These are phyloP conservation scores for Oligophagozyma castellii DNA, from an alignment of 1,139 yeast species.

Conservation along the genomic window DNA sequence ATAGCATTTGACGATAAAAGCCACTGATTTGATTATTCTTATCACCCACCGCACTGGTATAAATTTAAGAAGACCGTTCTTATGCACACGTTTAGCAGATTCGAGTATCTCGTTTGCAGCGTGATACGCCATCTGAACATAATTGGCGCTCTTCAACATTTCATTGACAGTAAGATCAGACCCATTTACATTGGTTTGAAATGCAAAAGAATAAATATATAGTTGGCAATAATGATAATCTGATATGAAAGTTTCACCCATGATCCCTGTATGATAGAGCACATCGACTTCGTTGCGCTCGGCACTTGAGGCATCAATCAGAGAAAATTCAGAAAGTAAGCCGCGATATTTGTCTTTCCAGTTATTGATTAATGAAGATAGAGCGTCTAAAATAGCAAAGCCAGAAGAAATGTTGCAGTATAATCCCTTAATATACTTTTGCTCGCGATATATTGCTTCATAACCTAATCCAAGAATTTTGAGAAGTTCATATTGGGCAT, in stretches of 20 bases:
- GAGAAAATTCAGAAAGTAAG: slow-evolving; percentile 25
- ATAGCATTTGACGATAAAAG: slow-evolving; percentile 78
- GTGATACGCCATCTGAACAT: slow-evolving; percentile 66
- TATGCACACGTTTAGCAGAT: slow-evolving; percentile 59
- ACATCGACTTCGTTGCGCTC: slow-evolving; percentile 25
- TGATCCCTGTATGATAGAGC: slow-evolving; percentile 40
- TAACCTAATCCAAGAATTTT: slow-evolving; percentile 75
- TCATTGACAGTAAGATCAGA: slow-evolving; percentile 45
- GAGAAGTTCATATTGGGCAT: slow-evolving; percentile 65
- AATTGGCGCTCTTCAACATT: slow-evolving; percentile 58
- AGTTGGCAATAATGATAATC: slow-evolving; percentile 77
- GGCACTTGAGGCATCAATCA: slow-evolving; percentile 18
- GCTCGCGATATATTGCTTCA: slow-evolving; percentile 63
- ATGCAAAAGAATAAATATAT: slow-evolving; percentile 71
- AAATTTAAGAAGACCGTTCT: slow-evolving; percentile 46
- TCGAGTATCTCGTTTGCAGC: slow-evolving; percentile 74
- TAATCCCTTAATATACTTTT: slow-evolving; percentile 29
- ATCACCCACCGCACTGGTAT: slow-evolving; percentile 92
- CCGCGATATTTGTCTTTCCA: slow-evolving; percentile 60
- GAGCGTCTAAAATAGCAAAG: slow-evolving; percentile 53
- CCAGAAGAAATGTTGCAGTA: slow-evolving; percentile 44
- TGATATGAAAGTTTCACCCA: slow-evolving; percentile 58
- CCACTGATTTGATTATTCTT: slow-evolving; percentile 78
- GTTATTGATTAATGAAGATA: slow-evolving; percentile 62
- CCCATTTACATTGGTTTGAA: slow-evolving; percentile 34